Percentiles rank a stretch among this genome's conserved stretches.
phyloP scores from a whole-genome alignment of 106 monocot species.

The Vanilla planifolia region DNA sequence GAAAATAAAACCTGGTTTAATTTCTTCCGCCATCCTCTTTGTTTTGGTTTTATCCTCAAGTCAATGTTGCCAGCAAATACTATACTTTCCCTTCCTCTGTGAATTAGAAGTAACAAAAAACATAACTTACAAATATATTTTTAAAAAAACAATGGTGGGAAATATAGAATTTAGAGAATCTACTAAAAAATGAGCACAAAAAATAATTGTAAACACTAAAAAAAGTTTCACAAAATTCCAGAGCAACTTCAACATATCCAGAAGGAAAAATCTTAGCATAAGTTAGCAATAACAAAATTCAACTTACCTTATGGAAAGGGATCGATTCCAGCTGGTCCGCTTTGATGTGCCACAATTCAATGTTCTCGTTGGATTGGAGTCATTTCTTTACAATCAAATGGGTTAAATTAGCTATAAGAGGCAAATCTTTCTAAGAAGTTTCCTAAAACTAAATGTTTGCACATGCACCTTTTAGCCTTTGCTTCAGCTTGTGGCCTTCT shows the following conservation, averaged over 20 bases:
- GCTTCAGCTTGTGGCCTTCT: background rate
- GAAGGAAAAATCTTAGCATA: background rate
- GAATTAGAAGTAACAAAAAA: constrained; percentile 5
- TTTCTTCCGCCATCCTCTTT: constrained; percentile 36
- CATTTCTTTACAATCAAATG: constrained; percentile 13
- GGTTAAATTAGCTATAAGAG: background rate
- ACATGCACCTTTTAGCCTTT: background rate
- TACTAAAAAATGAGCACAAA: background rate
- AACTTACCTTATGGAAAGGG: constrained; percentile 67
- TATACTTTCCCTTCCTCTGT: constrained; percentile 87
- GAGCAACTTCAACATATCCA: no score
- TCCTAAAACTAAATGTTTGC: background rate
- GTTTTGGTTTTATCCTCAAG: constrained; percentile 33
- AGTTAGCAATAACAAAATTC: background rate
- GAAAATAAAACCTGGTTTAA: constrained; percentile 30
- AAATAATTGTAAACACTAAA: background rate
- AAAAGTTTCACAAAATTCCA: no score
- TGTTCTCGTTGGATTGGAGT: constrained; percentile 13
- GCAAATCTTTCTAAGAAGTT: background rate
- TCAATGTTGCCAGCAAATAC: constrained; percentile 33
- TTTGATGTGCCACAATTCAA: constrained; percentile 32
- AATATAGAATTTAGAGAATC: no score
- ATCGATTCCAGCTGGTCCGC: constrained; percentile 72
- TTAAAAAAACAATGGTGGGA: no score
- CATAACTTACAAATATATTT: no score